Evolutionary conservation across 495 filamentous ascomycete species (phyloP).

Genomic region (Tuber borchii): DNA sequence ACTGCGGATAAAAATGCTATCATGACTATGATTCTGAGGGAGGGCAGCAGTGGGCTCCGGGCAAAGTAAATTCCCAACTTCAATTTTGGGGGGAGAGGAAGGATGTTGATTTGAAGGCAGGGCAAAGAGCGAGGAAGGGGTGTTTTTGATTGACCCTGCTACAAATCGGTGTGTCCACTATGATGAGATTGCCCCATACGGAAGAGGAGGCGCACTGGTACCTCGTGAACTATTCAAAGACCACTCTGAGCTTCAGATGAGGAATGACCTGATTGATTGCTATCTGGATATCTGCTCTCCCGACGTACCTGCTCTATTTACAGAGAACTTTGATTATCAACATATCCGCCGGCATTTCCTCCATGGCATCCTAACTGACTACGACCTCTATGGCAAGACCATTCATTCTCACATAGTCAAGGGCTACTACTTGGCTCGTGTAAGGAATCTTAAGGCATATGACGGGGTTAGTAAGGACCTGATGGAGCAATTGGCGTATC

Average conservation of each 20-base stretch:
- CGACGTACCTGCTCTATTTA: conserved; percentile 89
- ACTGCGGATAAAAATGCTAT: conserved; percentile 86
- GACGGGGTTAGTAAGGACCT: conserved; percentile 85
- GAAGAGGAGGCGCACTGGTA: conserved; percentile 43
- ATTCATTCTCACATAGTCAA: conserved; percentile 84
- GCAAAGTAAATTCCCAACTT: conserved; percentile 49
- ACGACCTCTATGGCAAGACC: conserved; percentile 90
- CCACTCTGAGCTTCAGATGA: conserved; percentile 66
- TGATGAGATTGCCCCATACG: conserved; percentile 59
- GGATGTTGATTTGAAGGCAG: conserved; percentile 14
- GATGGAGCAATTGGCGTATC: conserved; percentile 82
- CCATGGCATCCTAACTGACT: conserved; percentile 88
- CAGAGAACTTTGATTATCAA: conserved; percentile 96
- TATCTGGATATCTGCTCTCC: conserved; percentile 97
- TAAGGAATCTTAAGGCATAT: conserved; percentile 78
- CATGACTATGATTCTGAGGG: conserved; percentile 91
- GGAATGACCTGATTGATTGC: conserved; percentile 85
- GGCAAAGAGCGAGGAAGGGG: conserved; percentile 61
- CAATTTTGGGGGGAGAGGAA: not conserved
- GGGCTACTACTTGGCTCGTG: conserved; percentile 74
- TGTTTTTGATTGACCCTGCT: conserved; percentile 77
- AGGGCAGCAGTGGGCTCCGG: conserved; percentile 66
- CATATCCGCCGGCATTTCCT: conserved; percentile 80
- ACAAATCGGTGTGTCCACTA: conserved; percentile 85
- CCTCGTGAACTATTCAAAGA: conserved; percentile 64